Conservation (phyloP, 2,329 filamentous ascomycete genomes). For the Alternaria sp. region DNA sequence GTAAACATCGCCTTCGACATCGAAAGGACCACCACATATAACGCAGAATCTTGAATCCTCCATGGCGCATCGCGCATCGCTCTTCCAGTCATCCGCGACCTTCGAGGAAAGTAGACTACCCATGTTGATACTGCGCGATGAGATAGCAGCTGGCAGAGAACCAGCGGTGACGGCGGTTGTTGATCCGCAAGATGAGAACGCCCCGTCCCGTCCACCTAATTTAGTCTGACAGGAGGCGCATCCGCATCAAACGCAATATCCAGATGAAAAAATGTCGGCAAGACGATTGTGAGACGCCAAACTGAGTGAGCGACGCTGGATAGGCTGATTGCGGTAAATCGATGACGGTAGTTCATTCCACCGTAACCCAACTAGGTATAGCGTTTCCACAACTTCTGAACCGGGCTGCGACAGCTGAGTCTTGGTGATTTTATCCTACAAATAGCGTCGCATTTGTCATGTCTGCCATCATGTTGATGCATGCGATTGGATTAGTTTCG, state of each 20-base stretch:
- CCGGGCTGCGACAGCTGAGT: background rate
- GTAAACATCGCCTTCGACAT: conserved; percentile 28
- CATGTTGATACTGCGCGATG: conserved; percentile 11
- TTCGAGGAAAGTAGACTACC: conserved; percentile 21
- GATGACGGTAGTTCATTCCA: conserved; percentile 11
- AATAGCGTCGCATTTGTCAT: background rate
- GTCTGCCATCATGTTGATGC: background rate
- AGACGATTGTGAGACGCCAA: background rate
- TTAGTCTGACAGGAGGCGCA: background rate
- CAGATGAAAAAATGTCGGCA: background rate
- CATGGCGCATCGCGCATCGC: conserved; percentile 28
- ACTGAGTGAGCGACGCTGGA: background rate
- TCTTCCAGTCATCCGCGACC: conserved; percentile 14
- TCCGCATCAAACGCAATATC: background rate
- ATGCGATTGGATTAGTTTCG: background rate
- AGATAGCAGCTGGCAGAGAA: background rate
- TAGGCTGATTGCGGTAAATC: conserved; percentile 5
- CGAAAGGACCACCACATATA: conserved; percentile 36
- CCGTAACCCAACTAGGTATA: conserved; percentile 2
- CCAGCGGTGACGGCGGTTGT: background rate
- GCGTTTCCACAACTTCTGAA: conserved; percentile 1
- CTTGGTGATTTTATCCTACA: background rate
- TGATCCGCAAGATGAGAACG: background rate
- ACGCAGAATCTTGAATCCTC: conserved; percentile 34
- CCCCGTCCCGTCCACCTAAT: background rate